These are phyloP conservation scores for Macadamia integrifolia DNA, from an alignment of 164 flowering plant species.

Conservation along the genomic window DNA sequence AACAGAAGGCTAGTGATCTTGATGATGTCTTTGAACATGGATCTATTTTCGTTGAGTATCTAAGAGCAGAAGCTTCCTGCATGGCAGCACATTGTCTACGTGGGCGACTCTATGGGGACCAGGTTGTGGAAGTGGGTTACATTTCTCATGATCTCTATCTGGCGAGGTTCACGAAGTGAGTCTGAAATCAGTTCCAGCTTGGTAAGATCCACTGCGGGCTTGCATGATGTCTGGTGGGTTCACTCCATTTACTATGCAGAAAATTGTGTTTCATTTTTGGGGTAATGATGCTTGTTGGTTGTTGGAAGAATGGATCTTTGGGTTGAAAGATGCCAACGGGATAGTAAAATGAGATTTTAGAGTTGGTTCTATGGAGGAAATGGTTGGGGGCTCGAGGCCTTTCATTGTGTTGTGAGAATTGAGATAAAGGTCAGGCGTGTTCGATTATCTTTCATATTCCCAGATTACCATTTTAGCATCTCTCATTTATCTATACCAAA, in stretches of 20 bases:
- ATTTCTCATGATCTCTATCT: conserved; percentile 48
- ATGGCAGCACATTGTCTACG: conserved; percentile 80
- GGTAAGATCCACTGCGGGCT: neutral
- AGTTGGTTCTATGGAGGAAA: neutral
- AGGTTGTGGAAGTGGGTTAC: conserved; percentile 49
- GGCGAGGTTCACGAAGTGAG: conserved; percentile 51
- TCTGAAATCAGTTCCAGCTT: neutral
- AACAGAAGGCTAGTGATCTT: conserved; percentile 12
- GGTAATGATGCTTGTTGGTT: neutral
- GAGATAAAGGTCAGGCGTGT: too few relatives aligned
- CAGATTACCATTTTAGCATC: too few relatives aligned
- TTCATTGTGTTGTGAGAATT: neutral
- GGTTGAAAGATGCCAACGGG: neutral
- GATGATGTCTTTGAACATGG: conserved; percentile 48
- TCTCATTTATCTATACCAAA: too few relatives aligned
- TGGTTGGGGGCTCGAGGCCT: neutral
- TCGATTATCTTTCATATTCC: too few relatives aligned
- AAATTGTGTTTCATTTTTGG: neutral
- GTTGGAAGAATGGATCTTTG: neutral
- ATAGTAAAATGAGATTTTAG: neutral
- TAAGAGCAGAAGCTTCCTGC: conserved; percentile 66
- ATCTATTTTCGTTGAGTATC: conserved; percentile 64
- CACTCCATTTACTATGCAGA: neutral
- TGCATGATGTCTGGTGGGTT: neutral
- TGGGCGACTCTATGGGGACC: conserved; percentile 66